Evolutionary conservation across 2,329 filamentous ascomycete species (phyloP).

Genomic region (Elsinoe arachidis): DNA sequence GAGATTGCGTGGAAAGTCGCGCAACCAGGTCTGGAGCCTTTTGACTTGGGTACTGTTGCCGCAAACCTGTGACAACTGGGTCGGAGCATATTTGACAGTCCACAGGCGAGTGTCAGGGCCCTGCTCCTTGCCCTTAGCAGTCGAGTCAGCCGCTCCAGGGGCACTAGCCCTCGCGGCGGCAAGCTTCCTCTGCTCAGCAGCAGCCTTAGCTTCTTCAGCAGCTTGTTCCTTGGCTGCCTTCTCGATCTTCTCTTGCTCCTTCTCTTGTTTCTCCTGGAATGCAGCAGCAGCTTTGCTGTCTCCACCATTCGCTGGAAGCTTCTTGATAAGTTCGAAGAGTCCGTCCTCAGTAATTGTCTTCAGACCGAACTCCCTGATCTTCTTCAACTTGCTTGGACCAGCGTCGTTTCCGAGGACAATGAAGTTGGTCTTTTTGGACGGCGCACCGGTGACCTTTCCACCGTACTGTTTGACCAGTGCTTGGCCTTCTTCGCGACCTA

Average conservation of each 20-base stretch:
- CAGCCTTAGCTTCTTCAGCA: slow-evolving; percentile 57
- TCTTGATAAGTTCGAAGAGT: slow-evolving; percentile 74
- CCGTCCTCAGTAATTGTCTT: slow-evolving; percentile 94
- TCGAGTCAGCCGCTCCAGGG: slow-evolving; percentile 25
- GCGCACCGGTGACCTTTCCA: slow-evolving; percentile 75
- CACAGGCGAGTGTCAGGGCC: slow-evolving; percentile 60
- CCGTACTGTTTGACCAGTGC: slow-evolving; percentile 86
- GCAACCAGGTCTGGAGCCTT: slow-evolving; percentile 80
- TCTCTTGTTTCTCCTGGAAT: slow-evolving; percentile 71
- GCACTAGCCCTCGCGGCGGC: slow-evolving; percentile 41
- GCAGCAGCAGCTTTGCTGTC: slow-evolving; percentile 81
- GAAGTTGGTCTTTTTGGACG: slow-evolving; percentile 88
- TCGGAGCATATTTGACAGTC: slow-evolving; percentile 93
- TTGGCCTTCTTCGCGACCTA: slow-evolving; percentile 78
- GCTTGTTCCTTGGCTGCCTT: slow-evolving; percentile 80
- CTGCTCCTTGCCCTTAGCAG: slow-evolving; percentile 23
- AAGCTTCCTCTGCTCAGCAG: slow-evolving; percentile 30
- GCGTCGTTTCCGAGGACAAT: slow-evolving; percentile 87
- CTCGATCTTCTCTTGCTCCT: slow-evolving; percentile 74
- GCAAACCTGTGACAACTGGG: slow-evolving; percentile 76
- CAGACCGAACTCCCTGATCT: slow-evolving; percentile 68
- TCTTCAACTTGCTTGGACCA: slow-evolving; percentile 83
- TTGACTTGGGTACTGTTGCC: slow-evolving; percentile 89
- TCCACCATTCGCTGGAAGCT: slow-evolving; percentile 76
- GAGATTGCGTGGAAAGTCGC: slow-evolving; percentile 68